phyloP scores from a whole-genome alignment of 345 rosid genomes.

The Sisymbrium irio region DNA sequence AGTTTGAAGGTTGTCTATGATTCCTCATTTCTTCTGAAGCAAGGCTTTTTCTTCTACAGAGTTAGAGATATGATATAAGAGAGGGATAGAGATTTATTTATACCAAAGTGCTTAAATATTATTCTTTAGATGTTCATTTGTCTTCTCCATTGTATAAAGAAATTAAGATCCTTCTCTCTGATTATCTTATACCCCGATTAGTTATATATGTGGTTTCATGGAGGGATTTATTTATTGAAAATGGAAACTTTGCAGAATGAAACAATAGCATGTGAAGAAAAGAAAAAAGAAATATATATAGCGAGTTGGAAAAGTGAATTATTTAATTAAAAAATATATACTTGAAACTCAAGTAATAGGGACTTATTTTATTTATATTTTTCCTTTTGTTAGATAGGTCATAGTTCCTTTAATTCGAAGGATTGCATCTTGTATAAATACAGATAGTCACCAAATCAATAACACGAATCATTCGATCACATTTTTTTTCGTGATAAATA shows the following conservation, averaged over 20 bases:
- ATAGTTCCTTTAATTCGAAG: too few species aligned
- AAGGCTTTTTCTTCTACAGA: background rate
- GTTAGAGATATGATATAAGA: conserved; percentile 15
- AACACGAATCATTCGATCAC: too few species aligned
- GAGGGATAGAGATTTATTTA: background rate
- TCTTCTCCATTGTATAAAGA: conserved; percentile 26
- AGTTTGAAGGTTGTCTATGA: conserved; percentile 16
- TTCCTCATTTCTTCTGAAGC: conserved; percentile 10
- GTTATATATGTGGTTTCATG: background rate
- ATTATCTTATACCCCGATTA: background rate
- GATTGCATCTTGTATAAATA: too few species aligned
- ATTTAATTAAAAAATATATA: too few species aligned
- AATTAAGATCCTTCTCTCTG: background rate
- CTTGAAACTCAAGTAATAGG: too few species aligned
- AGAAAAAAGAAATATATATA: background rate
- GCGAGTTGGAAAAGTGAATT: background rate
- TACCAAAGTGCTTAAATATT: background rate
- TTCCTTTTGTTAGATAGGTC: too few species aligned
- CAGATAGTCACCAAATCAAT: too few species aligned
- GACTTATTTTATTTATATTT: too few species aligned
- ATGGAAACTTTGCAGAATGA: background rate
- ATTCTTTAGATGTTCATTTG: conserved; percentile 11
- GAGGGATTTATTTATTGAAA: background rate
- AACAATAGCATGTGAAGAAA: background rate
- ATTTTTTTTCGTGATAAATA: too few species aligned